Evolutionary conservation across 192 early-diverging fungal genomes (phyloP), one percentile per base, ranked within the genome.

Genomic region (Coemansia asiatica): DNA sequence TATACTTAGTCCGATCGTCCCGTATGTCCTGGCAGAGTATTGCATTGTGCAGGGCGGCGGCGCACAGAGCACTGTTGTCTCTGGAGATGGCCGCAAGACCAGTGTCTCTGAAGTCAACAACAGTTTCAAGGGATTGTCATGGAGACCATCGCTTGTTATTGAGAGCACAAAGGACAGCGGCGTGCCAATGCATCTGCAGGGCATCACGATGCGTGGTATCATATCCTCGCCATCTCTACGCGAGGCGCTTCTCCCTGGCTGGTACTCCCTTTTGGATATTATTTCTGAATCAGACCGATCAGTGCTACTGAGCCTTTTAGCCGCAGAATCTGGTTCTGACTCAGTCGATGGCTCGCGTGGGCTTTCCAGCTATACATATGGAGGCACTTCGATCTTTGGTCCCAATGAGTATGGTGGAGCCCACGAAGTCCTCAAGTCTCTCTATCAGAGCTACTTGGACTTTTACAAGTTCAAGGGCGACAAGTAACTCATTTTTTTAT

Each of bases 391-490:
- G 27, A 40, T 71, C 27, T 72, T 74, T 57, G 72, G 71, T 19
- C 74, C 74, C 21, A 64, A 56, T 9, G 60, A 61, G 27, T 65
- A 76, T 19, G 75, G 67, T 40, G 79, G 79, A 10, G 79, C 79
- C n/a, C 31, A 63, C 2, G 79, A 76, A 31, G 62, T 82, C 7
- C 74, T 82, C 44, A 75, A 76, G 53, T 55, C 74, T 62, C 61
- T 82, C 33, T 66, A 82, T 61, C 75, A 82, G 62, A 71, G 60
- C 56, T 82, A 82, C 46, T 19, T 61, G 16, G 64, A 69, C 27
- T 74, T 66, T 19, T 76, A 74, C 70, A 76, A 76, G 62, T 82
- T 70, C 67, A 70, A 67, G 56, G 79, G 79, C 31, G 51, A 74
- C 21, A 61, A 70, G 0, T 82, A 54, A 46, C 13, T 44, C 3